Conservation (phyloP, 2,329 filamentous ascomycete species). For the Claviceps humidiphila region DNA sequence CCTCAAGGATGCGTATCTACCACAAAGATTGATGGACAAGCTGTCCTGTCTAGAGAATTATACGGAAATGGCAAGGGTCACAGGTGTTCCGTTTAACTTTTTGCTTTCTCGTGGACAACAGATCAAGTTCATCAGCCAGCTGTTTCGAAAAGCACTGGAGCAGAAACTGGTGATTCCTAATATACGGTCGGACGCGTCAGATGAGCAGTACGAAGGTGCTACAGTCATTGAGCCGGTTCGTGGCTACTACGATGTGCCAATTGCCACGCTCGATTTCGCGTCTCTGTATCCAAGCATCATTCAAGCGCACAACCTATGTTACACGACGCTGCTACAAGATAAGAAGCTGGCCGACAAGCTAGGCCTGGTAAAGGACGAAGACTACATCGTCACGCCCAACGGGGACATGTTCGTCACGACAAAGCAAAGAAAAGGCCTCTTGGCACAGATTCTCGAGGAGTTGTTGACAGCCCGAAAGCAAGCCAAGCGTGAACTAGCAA, state of each 20-base stretch:
- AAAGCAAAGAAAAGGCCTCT: slow-evolving; percentile 78
- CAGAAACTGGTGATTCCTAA: slow-evolving; percentile 93
- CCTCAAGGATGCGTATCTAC: slow-evolving; percentile 91
- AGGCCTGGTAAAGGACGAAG: slow-evolving; percentile 69
- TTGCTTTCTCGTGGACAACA: slow-evolving; percentile 87
- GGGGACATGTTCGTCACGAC: slow-evolving; percentile 83
- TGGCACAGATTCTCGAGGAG: slow-evolving; percentile 94
- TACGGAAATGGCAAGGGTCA: slow-evolving; percentile 98
- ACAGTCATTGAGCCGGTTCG: slow-evolving; percentile 93
- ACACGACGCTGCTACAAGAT: slow-evolving; percentile 65
- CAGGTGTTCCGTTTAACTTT: slow-evolving; percentile 93
- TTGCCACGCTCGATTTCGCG: slow-evolving; percentile 96
- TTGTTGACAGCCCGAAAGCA: slow-evolving; percentile 82
- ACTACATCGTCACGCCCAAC: slow-evolving; percentile 94
- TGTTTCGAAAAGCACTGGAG: slow-evolving; percentile 88
- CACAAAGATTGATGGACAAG: slow-evolving; percentile 91
- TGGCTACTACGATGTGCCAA: slow-evolving; percentile 87
- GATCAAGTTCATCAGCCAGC: slow-evolving; percentile 92
- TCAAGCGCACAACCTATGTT: slow-evolving; percentile 95
- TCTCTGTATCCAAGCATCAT: slow-evolving; percentile 98
- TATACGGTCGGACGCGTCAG: slow-evolving; percentile 51
- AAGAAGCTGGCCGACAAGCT: slow-evolving; percentile 66
- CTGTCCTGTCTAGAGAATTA: slow-evolving; percentile 98
- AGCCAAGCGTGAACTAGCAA: slow-evolving; percentile 78
- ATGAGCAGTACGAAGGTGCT: slow-evolving; percentile 93